phyloP scores from a whole-genome alignment of 139 green algal species.

The Chlorella sp. region DNA sequence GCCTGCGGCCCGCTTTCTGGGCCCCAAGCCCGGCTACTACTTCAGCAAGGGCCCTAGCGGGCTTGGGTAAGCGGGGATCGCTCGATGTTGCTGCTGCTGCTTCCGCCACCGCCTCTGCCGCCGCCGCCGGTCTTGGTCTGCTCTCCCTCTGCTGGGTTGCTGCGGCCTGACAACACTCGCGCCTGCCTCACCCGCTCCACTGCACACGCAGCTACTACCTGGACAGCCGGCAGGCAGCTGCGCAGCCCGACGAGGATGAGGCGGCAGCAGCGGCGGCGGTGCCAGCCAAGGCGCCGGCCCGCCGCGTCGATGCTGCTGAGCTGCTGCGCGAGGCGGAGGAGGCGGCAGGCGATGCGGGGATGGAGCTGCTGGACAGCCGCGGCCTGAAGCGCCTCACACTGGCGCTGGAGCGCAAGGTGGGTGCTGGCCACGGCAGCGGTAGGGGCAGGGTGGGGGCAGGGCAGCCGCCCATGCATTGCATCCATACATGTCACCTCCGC shows the following conservation, averaged over 20 bases:
- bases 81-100: background rate
- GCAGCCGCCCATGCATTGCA: too few species aligned
- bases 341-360: slow-evolving; percentile 67
- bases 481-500: too few species aligned
- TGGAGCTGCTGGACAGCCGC: slow-evolving; percentile 76
- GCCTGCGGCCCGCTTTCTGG: slow-evolving; percentile 52
- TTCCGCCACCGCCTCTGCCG: background rate
- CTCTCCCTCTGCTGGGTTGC: background rate
- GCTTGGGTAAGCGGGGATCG: slow-evolving; percentile 60
- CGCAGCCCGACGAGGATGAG: background rate
- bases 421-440: background rate
- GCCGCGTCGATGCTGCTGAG: slow-evolving; percentile 64
- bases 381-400: slow-evolving; percentile 72
- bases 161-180: background rate
- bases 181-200: background rate
- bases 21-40: slow-evolving; percentile 67
- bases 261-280: background rate
- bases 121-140: background rate
- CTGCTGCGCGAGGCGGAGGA: slow-evolving; percentile 83
- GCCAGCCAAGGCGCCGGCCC: background rate
- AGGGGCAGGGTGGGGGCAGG: background rate
- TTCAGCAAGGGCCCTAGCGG: slow-evolving; percentile 69
- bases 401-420: slow-evolving; percentile 77
- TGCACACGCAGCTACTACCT: slow-evolving; percentile 47
- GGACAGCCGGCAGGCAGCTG: slow-evolving; percentile 2